Percentiles rank a stretch among this genome's conserved stretches.
phyloP scores from a whole-genome alignment of 2,329 filamentous ascomycete species.

The Celoporthe dispersa region DNA sequence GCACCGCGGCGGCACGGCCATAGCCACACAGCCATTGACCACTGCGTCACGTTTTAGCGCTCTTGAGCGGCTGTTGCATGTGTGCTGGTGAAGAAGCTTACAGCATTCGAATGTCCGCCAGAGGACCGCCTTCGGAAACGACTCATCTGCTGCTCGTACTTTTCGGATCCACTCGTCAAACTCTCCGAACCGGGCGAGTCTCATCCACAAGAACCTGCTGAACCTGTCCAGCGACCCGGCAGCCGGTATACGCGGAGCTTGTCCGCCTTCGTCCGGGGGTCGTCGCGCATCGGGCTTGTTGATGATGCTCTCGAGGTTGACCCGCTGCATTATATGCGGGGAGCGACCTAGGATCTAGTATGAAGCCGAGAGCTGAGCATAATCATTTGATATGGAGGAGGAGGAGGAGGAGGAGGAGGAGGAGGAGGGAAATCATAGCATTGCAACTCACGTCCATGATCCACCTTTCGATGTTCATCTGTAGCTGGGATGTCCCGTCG shows the following conservation, averaged over 20 bases:
- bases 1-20: constrained; percentile 2
- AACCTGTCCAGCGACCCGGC: neutral
- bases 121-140: neutral
- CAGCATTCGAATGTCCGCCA: constrained; percentile 7
- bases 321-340: neutral
- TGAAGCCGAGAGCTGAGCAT: neutral
- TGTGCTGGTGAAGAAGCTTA: too few species aligned
- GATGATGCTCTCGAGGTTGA: neutral
- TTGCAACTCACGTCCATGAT: neutral
- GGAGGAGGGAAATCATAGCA: neutral
- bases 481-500: neutral
- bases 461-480: neutral
- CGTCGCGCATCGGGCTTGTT: constrained; percentile 6
- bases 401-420: neutral
- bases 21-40: neutral
- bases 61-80: too few species aligned
- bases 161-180: constrained; percentile 12
- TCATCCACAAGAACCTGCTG: neutral
- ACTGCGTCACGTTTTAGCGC: neutral
- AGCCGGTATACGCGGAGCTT: neutral
- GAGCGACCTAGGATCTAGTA: neutral
- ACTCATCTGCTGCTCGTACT: neutral
- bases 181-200: constrained; percentile 11
- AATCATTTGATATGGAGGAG: neutral
- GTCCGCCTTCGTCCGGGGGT: neutral